phyloP scores from a whole-genome alignment of 306 rosid genomes.

The Sechiopsis laciniata region DNA sequence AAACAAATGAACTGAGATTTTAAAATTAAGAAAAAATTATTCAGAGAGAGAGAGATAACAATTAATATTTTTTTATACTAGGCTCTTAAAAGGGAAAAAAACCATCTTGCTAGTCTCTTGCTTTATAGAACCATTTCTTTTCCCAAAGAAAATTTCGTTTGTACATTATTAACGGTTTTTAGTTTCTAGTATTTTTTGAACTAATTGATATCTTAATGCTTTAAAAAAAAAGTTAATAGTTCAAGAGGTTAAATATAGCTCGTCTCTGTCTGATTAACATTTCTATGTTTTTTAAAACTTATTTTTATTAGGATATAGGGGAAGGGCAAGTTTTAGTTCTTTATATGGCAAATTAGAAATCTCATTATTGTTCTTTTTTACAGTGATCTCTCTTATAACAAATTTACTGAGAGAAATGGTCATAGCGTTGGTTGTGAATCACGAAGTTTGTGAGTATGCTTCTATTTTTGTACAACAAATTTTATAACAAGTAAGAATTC shows the following conservation, averaged over 20 bases:
- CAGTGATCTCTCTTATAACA: slow-evolving; percentile 54
- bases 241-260: neutral
- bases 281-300: neutral
- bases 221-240: neutral
- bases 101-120: neutral
- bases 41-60: neutral
- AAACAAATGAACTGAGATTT: neutral
- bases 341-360: neutral
- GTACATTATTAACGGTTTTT: neutral
- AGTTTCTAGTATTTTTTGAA: neutral
- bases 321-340: neutral
- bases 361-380: neutral
- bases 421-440: neutral
- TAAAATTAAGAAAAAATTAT: neutral
- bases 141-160: neutral
- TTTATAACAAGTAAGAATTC: neutral
- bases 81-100: neutral
- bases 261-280: neutral
- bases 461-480: slow-evolving; percentile 19
- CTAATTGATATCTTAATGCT: neutral
- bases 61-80: neutral
- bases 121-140: neutral
- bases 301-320: neutral
- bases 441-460: slow-evolving; percentile 11
- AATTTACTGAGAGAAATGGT: slow-evolving; percentile 23